These are phyloP conservation scores for Yamadazyma laniorum DNA, from an alignment of 805 yeast species.

Conservation along the genomic window DNA sequence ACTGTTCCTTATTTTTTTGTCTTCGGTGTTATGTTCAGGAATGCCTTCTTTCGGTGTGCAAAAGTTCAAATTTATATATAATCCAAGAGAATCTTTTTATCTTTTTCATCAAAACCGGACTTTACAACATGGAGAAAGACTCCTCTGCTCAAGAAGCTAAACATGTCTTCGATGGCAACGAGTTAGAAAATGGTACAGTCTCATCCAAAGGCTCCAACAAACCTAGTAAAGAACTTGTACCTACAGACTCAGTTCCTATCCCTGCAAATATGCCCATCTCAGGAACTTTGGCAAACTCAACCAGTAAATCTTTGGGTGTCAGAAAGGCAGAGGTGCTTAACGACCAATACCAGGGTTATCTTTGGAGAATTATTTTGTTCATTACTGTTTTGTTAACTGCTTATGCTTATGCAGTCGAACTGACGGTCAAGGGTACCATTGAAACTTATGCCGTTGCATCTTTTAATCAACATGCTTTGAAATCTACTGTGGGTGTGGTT, in stretches of 20 bases:
- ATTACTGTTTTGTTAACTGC: conserved; percentile 52
- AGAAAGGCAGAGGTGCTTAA: conserved; percentile 54
- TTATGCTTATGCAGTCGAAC: conserved; percentile 45
- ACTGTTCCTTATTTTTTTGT: no score
- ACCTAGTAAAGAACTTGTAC: conserved; percentile 1
- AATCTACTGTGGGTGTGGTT: conserved; percentile 59
- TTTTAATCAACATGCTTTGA: conserved; percentile 52
- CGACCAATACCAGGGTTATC: conserved; percentile 39
- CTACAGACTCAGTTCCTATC: background rate
- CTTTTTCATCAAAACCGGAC: conserved; percentile 5
- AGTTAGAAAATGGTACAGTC: conserved; percentile 1
- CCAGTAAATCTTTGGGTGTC: conserved; percentile 47
- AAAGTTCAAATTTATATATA: no score
- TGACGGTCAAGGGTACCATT: conserved; percentile 13
- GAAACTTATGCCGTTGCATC: conserved; percentile 57
- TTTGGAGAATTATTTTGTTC: conserved; percentile 42
- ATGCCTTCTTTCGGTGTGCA: no score
- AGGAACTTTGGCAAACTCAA: conserved; percentile 12
- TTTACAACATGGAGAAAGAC: no score
- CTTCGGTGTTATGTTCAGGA: no score
- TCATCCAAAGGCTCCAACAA: background rate
- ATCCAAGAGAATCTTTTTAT: no score
- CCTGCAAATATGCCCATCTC: conserved; percentile 6
- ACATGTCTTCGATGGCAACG: conserved; percentile 4
- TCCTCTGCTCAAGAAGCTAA: background rate